Evolutionary conservation across 169 alveolate genomes (phyloP).

Genomic region (Cryptosporidium felis): DNA sequence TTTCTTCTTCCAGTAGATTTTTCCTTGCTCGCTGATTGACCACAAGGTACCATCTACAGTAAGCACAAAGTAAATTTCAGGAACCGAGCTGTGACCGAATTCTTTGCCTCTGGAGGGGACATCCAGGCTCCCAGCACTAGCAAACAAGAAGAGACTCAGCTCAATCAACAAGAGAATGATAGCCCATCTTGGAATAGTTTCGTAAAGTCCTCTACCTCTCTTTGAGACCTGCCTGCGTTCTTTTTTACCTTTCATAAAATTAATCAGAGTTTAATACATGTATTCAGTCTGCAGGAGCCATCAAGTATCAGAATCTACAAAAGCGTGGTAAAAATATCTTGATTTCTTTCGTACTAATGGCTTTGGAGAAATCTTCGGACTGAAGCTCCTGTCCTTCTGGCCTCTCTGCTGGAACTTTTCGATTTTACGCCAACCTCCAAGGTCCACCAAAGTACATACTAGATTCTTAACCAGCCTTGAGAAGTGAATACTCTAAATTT

Average conservation of each 20-base stretch:
- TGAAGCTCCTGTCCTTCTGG: slow-evolving; percentile 14
- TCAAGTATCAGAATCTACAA: neutral
- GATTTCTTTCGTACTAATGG: neutral
- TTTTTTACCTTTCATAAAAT: slow-evolving; percentile 11
- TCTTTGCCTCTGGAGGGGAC: neutral
- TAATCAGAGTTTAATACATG: neutral
- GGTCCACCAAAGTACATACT: neutral
- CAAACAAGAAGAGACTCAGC: neutral
- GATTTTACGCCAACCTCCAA: neutral
- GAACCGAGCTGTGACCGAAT: neutral
- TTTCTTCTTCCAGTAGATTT: slow-evolving; percentile 29
- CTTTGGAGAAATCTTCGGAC: too few relatives aligned
- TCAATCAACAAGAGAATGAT: neutral
- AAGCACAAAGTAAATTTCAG: slow-evolving; percentile 23
- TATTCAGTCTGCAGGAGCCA: neutral
- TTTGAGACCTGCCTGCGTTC: neutral
- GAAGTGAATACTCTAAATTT: neutral
- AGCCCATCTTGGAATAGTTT: neutral
- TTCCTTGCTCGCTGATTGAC: slow-evolving; percentile 45
- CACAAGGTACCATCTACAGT: slow-evolving; percentile 61
- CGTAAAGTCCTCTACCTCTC: neutral
- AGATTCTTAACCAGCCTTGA: neutral
- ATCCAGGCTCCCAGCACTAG: neutral
- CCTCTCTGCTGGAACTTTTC: neutral
- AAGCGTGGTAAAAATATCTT: neutral